Conservation (phyloP, 2,329 filamentous ascomycete genomes). For the Diaporthe destruens region DNA sequence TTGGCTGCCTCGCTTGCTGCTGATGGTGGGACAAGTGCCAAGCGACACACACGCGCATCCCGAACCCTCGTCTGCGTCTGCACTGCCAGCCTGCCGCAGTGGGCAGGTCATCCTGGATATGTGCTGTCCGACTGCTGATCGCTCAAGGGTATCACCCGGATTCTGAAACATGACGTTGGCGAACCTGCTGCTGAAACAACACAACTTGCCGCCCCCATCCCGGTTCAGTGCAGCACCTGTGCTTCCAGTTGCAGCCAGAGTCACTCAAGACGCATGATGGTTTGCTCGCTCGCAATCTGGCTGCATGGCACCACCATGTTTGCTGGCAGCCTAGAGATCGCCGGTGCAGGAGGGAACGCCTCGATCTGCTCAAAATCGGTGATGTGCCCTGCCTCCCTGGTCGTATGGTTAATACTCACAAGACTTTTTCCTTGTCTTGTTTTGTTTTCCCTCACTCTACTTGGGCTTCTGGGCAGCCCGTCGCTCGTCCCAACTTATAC, state of each 20-base stretch:
- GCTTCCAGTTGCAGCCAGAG: constrained; percentile 25
- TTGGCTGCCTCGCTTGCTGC: constrained; percentile 27
- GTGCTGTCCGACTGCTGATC: constrained; percentile 24
- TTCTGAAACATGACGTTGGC: constrained; percentile 35
- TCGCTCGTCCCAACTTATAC: constrained; percentile 9
- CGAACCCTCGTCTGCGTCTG: constrained; percentile 12
- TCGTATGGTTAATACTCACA: background rate
- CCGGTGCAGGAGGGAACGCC: background rate
- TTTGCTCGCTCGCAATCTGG: constrained; percentile 23
- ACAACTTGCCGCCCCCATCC: constrained; percentile 31
- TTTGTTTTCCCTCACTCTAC: background rate
- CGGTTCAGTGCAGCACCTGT: constrained; percentile 10
- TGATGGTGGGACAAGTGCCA: constrained; percentile 20
- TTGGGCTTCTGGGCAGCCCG: background rate
- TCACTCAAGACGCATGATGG: constrained; percentile 24
- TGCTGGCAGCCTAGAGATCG: constrained; percentile 11
- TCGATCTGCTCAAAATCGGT: constrained; percentile 23
- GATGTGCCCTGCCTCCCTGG: constrained; percentile 3
- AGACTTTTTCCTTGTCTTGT: constrained; percentile 11
- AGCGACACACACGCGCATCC: background rate
- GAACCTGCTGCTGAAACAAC: constrained; percentile 28
- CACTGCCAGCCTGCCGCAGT: background rate
- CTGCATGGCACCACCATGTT: constrained; percentile 30
- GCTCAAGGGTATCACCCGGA: constrained; percentile 15
- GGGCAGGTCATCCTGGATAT: constrained; percentile 22